Conservation (phyloP, 164 flowering plant species). For the Stephania yunnanensis region DNA sequence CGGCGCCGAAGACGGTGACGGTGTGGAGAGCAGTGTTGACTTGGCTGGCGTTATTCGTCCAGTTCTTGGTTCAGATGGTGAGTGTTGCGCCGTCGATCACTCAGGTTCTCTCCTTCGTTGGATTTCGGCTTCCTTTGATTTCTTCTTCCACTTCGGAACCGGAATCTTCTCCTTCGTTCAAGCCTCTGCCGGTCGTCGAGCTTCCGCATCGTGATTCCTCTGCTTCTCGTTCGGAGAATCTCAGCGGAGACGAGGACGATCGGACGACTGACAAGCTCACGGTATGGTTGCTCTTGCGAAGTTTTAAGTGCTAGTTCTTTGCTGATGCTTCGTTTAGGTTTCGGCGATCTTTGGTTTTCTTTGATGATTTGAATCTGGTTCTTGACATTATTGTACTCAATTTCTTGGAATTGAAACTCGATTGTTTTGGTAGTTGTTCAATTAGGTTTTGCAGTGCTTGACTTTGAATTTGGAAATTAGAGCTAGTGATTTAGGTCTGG, state of each 20-base stretch:
- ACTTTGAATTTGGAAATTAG: not conserved
- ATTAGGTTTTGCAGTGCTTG: not conserved
- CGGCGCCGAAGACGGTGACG: conserved; percentile 30
- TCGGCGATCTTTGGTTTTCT: not conserved
- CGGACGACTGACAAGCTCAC: conserved; percentile 33
- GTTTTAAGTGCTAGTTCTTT: not conserved
- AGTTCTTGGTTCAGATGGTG: conserved; percentile 61
- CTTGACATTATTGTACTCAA: not conserved
- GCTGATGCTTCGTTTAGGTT: not conserved
- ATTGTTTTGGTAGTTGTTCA: not conserved
- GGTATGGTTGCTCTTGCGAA: conserved; percentile 18
- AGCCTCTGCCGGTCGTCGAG: conserved; percentile 50
- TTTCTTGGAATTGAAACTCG: not conserved
- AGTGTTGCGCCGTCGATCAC: conserved; percentile 19
- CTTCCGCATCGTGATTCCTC: conserved; percentile 26
- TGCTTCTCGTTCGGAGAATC: not conserved
- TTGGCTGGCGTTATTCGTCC: conserved; percentile 68
- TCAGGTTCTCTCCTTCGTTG: conserved; percentile 31
- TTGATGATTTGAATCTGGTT: not conserved
- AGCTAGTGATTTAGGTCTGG: not conserved
- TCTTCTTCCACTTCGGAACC: conserved; percentile 6
- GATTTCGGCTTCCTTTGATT: conserved; percentile 21
- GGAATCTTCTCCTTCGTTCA: conserved; percentile 36
- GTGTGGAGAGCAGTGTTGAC: conserved; percentile 54
- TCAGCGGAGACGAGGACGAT: conserved; percentile 7